phyloP scores from a whole-genome alignment of 1,284 basidiomycete species.

The Pseudozyma thailandica region DNA sequence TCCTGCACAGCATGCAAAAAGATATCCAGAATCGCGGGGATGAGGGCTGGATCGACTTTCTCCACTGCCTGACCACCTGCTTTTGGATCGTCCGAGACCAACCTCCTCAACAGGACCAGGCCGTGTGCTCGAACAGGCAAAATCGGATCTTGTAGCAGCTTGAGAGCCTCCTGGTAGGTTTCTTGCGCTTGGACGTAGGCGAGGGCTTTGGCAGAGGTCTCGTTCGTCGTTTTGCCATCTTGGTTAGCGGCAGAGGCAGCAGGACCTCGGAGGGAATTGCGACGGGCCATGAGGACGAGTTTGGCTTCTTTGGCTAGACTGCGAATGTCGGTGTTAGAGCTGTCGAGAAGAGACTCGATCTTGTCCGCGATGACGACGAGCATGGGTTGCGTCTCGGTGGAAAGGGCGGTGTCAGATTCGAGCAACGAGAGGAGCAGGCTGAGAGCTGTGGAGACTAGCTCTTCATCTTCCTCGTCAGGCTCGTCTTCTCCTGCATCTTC shows the following conservation, averaged over 20 bases:
- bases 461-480: conserved; percentile 38
- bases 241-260: not conserved
- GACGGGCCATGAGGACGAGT: conserved; percentile 82
- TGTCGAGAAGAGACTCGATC: conserved; percentile 48
- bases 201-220: conserved; percentile 49
- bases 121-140: conserved; percentile 96
- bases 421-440: conserved; percentile 62
- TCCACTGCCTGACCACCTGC: conserved; percentile 19
- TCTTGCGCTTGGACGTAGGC: conserved; percentile 58
- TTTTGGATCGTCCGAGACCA: conserved; percentile 52
- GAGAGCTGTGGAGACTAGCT: conserved; percentile 56
- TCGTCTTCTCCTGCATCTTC: conserved; percentile 2
- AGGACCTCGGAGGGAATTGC: conserved; percentile 13
- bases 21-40: conserved; percentile 85
- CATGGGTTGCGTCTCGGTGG: conserved; percentile 45
- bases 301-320: conserved; percentile 79
- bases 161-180: conserved; percentile 84
- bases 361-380: conserved; percentile 56
- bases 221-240: conserved; percentile 19
- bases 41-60: conserved; percentile 69
- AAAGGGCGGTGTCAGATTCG: conserved; percentile 48
- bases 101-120: conserved; percentile 55
- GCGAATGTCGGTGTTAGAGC: conserved; percentile 67
- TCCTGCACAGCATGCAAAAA: conserved; percentile 87
- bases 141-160: conserved; percentile 87